phyloP scores from a whole-genome alignment of 495 filamentous ascomycete species.

The Podospora tetraspora region DNA sequence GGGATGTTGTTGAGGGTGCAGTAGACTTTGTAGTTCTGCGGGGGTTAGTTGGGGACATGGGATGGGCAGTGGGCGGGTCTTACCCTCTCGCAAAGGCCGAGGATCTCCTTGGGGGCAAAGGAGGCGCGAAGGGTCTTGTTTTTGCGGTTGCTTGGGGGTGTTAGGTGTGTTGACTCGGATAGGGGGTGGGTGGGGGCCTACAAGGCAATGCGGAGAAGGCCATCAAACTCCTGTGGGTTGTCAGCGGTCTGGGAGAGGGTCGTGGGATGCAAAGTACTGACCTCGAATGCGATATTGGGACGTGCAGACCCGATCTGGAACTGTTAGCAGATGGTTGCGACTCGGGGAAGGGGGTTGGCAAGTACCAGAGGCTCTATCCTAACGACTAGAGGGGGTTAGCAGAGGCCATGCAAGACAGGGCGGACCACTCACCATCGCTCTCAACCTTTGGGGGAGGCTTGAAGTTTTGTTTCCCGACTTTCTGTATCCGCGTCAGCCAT shows the following conservation, averaged over 20 bases:
- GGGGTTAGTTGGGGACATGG: neutral
- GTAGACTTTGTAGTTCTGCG: constrained; percentile 74
- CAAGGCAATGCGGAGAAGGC: constrained; percentile 77
- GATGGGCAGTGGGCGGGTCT: neutral
- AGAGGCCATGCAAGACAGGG: neutral
- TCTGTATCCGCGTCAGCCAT: constrained; percentile 29
- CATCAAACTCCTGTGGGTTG: constrained; percentile 70
- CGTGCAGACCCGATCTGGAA: constrained; percentile 66
- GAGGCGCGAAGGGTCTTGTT: constrained; percentile 66
- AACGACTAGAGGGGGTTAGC: constrained; percentile 21
- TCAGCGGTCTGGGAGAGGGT: neutral
- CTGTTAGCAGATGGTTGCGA: constrained; percentile 40
- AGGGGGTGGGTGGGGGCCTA: constrained; percentile 40
- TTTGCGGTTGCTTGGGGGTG: constrained; percentile 39
- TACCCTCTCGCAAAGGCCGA: constrained; percentile 66
- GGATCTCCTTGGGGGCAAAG: constrained; percentile 67
- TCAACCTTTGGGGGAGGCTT: constrained; percentile 90
- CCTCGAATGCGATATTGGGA: constrained; percentile 78
- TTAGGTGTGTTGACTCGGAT: constrained; percentile 14
- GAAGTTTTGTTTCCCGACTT: constrained; percentile 92
- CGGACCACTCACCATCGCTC: constrained; percentile 59
- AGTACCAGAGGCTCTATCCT: constrained; percentile 29
- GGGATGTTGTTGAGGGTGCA: constrained; percentile 77
- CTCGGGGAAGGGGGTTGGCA: neutral
- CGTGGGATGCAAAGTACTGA: neutral